A percentile compares a stretch with the other conserved stretches of the same genome.
Evolutionary conservation across 306 rosid genomes (phyloP).

Genomic region (Corylus heterophylla): DNA sequence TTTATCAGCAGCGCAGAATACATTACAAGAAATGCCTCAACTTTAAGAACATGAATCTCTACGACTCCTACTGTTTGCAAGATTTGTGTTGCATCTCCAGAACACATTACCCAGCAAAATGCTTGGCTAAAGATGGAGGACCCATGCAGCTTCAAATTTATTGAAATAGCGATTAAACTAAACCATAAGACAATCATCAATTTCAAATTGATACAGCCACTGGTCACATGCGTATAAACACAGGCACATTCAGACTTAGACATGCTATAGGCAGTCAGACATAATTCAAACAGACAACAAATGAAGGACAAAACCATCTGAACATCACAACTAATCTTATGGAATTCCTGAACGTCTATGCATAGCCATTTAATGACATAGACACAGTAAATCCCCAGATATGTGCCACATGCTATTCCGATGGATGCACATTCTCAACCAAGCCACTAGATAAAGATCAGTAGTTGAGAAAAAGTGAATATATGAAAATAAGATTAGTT

Average conservation of each 20-base stretch:
- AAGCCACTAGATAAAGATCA: neutral
- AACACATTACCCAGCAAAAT: neutral
- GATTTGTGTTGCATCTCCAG: neutral
- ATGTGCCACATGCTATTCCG: neutral
- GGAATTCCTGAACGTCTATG: neutral
- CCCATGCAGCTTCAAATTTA: neutral
- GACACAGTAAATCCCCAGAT: neutral
- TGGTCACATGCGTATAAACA: neutral
- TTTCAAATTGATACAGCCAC: neutral
- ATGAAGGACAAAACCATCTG: neutral
- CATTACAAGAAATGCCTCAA: neutral
- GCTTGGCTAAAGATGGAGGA: neutral
- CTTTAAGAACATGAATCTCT: neutral
- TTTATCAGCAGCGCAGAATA: neutral
- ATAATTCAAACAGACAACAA: neutral
- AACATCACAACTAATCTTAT: neutral
- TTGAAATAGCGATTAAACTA: neutral
- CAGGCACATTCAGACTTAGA: neutral
- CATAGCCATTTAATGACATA: neutral
- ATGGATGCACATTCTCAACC: neutral
- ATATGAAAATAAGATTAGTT: too few species aligned
- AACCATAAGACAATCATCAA: neutral
- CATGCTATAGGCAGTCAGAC: neutral
- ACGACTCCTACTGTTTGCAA: neutral
- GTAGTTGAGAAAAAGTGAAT: neutral